Conservation (phyloP, 305 asterid species). For the Solanum hybrid region DNA sequence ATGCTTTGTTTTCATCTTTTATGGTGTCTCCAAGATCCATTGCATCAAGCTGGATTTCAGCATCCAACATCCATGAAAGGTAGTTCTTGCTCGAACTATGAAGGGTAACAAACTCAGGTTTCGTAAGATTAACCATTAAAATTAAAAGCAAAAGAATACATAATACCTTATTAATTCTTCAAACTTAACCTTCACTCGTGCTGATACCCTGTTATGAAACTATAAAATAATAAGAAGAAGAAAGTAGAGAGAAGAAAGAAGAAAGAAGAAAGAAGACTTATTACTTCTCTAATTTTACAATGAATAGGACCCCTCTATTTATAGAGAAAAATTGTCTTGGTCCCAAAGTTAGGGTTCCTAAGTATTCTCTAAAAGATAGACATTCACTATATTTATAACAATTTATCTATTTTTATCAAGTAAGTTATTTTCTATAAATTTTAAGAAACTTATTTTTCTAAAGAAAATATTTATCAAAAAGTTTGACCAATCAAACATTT, state of each 20-base stretch:
- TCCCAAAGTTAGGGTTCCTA: neutral
- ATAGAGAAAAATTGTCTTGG: neutral
- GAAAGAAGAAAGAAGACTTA: neutral
- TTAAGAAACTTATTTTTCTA: neutral
- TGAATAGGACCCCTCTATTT: neutral
- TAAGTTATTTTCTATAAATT: too few relatives aligned
- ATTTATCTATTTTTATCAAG: neutral
- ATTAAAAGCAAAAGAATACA: neutral
- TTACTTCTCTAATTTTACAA: neutral
- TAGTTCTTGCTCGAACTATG: neutral
- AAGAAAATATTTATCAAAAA: too few relatives aligned
- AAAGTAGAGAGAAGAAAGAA: neutral
- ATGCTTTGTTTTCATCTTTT: neutral
- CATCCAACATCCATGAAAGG: neutral
- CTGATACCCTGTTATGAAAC: neutral
- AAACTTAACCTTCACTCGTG: neutral
- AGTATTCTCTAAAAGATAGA: too few relatives aligned
- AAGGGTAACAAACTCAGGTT: neutral
- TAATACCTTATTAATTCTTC: neutral
- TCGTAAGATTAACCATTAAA: neutral
- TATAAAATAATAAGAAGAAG: too few relatives aligned
- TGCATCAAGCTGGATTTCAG: neutral
- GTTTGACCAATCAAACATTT: neutral
- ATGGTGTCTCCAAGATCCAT: neutral
- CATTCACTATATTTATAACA: too few relatives aligned